Evolutionary conservation across 129 eudicot genomes (phyloP), one percentile per base, ranked within the genome.

Genomic region (Deinandra increscens): DNA sequence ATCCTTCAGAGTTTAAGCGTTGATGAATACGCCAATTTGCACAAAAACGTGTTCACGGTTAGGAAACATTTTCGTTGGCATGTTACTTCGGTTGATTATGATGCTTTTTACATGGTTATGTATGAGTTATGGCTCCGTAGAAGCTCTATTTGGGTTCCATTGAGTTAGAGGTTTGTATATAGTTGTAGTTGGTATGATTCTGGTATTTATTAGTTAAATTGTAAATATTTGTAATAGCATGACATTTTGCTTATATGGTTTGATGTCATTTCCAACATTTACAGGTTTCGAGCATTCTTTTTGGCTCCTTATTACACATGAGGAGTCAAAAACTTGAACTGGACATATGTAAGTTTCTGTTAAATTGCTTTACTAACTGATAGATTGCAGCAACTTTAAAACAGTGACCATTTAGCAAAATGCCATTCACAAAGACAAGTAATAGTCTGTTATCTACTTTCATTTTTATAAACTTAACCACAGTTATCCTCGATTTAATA

Each of bases 61-160:
- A 83, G 91, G 66, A 68, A 83, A 74, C 96, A 92, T 74, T 92
- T 92, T 60, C 91, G 68, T 76, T 92, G 98, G 96, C 86, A 88
- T 81, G 54, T 19, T 23, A 10, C 63, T 42, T 87, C 96, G 50
- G 78, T 80, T 59, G 91, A 81, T 82, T 84, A 63, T 81, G 96
- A 92, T 80, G 89, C 91, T 45, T 92, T 92, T 76, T 78, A 84
- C 73, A 80, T 84, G 87, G 86, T 82, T 65, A 86, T 92, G 89
- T 88, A 86, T 75, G 98, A 88, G 39, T 87, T 91, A 63, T 88
- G 97, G 97, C 84, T 91, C 9, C 73, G 97, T 7, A 43, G 94
- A 82, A 81, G 91, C 82, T 81, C 84, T 39, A 61, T 75, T 49
- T 81, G 84, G 69, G 73, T 80, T 45, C 75, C 68, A 2, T 65